phyloP scores from a whole-genome alignment of 2,329 filamentous ascomycete genomes.

The Talaromyces amestolkiae region DNA sequence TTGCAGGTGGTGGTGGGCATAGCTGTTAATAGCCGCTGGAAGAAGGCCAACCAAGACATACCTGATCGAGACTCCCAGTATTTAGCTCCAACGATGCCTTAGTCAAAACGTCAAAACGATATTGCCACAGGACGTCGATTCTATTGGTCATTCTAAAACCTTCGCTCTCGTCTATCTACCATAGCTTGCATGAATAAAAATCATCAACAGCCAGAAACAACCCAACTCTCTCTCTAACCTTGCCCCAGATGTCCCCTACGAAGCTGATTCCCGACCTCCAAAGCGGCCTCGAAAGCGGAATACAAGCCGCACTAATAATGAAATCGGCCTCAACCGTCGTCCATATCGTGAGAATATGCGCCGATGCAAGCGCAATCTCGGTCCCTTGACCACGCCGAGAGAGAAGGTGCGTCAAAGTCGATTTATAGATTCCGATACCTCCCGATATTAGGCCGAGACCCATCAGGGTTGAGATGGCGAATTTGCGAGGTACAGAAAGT shows the following conservation, averaged over 20 bases:
- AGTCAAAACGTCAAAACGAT: no score
- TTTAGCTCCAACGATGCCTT: no score
- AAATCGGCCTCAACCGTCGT: conserved; percentile 4
- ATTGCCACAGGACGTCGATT: no score
- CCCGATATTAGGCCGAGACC: conserved; percentile 9
- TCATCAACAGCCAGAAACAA: neutral
- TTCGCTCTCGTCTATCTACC: no score
- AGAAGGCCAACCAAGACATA: no score
- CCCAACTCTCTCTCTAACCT: neutral
- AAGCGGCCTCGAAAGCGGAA: conserved; percentile 10
- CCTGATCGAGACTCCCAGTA: no score
- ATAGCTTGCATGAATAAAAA: neutral
- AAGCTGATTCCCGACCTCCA: neutral
- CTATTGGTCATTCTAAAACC: no score
- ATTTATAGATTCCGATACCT: conserved; percentile 2
- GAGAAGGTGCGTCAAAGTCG: neutral
- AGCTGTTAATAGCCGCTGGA: neutral
- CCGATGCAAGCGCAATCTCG: neutral
- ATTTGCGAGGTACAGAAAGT: neutral
- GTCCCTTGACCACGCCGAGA: neutral
- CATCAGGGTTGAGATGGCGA: conserved; percentile 1
- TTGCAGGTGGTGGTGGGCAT: neutral
- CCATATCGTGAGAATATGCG: conserved; percentile 6
- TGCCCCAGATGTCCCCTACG: neutral
- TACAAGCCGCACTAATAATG: conserved; percentile 4